These are phyloP conservation scores for Aspergillus vadensis DNA, from an alignment of 2,329 filamentous ascomycete genomes.

Conservation along the genomic window DNA sequence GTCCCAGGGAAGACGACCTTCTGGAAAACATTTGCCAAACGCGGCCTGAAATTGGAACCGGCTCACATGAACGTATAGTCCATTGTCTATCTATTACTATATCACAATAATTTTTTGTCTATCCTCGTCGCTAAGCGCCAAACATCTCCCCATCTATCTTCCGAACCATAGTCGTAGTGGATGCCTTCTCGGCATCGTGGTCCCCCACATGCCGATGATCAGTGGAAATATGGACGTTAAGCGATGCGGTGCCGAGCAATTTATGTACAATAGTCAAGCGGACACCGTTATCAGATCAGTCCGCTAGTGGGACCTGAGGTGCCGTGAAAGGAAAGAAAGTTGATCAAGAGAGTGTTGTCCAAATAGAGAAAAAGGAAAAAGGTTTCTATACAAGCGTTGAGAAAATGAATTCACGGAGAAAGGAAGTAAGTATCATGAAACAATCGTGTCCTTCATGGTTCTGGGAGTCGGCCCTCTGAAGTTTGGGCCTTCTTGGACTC, in stretches of 20 bases:
- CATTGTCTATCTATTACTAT: neutral
- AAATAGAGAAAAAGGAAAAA: neutral
- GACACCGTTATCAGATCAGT: constrained; percentile 1
- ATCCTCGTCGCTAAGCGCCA: neutral
- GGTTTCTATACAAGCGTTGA: neutral
- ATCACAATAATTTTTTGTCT: neutral
- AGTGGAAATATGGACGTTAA: neutral
- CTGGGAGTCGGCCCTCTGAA: neutral
- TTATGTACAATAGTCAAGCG: constrained; percentile 2
- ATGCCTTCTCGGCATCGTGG: neutral
- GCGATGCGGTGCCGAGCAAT: neutral
- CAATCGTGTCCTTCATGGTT: constrained; percentile 13
- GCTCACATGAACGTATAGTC: neutral
- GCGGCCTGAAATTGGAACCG: neutral
- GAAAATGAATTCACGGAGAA: neutral
- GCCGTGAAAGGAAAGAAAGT: neutral
- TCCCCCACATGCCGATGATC: constrained; percentile 3
- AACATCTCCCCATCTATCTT: neutral
- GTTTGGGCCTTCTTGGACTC: constrained; percentile 2
- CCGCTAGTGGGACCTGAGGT: neutral
- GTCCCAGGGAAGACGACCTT: neutral
- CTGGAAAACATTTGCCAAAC: neutral
- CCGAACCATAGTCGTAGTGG: neutral
- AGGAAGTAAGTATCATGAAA: neutral
- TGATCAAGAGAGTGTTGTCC: neutral